Conservation (phyloP, 2,329 filamentous ascomycete species). For the Fusarium ambrosium region DNA sequence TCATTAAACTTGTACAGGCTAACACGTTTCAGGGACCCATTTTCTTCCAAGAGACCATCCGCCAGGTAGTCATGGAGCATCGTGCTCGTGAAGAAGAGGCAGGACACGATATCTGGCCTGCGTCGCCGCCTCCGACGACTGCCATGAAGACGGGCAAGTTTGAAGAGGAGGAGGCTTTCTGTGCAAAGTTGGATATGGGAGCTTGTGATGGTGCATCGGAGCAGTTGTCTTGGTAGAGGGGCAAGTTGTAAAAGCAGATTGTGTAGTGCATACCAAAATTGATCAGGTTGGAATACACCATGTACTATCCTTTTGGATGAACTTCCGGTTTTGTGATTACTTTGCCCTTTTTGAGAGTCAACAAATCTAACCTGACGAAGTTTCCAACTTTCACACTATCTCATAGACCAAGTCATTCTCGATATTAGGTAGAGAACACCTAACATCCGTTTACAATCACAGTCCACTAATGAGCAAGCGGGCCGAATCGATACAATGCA, state of each 20-base stretch:
- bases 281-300: background rate
- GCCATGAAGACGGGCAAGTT: constrained; percentile 4
- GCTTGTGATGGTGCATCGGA: constrained; percentile 1
- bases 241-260: background rate
- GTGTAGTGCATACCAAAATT: constrained; percentile 5
- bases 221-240: constrained; percentile 1
- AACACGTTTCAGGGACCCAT: background rate
- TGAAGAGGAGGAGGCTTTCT: constrained; percentile 3
- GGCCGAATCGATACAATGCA: too few relatives aligned
- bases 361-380: background rate
- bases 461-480: too few relatives aligned
- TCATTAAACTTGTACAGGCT: background rate
- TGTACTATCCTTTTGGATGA: too few relatives aligned
- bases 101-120: background rate
- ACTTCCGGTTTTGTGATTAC: too few relatives aligned
- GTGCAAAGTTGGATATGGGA: constrained; percentile 6
- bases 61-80: background rate
- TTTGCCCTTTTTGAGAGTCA: too few relatives aligned
- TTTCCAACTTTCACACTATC: background rate
- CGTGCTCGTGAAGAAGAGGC: background rate
- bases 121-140: background rate
- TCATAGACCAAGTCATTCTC: too few relatives aligned
- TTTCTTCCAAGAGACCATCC: background rate
- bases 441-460: too few relatives aligned
- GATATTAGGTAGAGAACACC: too few relatives aligned